phyloP scores from a whole-genome alignment of 2,329 filamentous ascomycete species.

The Arthroderma sp. region DNA sequence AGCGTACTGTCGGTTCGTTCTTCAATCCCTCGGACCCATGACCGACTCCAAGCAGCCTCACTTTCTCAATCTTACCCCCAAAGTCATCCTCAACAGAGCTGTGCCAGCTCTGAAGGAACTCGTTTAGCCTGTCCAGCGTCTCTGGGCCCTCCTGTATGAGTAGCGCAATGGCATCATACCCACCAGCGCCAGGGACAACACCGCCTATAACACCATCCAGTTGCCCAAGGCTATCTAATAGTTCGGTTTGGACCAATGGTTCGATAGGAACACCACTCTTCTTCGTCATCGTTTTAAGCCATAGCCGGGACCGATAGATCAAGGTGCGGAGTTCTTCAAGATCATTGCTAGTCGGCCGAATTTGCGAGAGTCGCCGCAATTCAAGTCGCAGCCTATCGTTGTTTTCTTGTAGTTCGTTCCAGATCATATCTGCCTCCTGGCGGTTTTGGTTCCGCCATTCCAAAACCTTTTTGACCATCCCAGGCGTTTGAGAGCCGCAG shows the following conservation, averaged over 20 bases:
- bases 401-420: slow-evolving; percentile 57
- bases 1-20: slow-evolving; percentile 24
- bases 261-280: slow-evolving; percentile 75
- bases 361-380: slow-evolving; percentile 42
- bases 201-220: slow-evolving; percentile 76
- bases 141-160: slow-evolving; percentile 60
- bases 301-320: slow-evolving; percentile 39
- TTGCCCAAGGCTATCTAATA: slow-evolving; percentile 60
- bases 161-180: slow-evolving; percentile 78
- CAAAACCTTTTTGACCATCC: slow-evolving; percentile 89
- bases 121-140: slow-evolving; percentile 47
- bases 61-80: slow-evolving; percentile 32
- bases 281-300: slow-evolving; percentile 64
- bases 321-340: slow-evolving; percentile 39
- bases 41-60: slow-evolving; percentile 31
- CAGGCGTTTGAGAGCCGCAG: slow-evolving; percentile 81
- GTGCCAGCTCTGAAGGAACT: slow-evolving; percentile 55
- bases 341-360: slow-evolving; percentile 31
- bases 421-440: slow-evolving; percentile 54
- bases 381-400: slow-evolving; percentile 60
- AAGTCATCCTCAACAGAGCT: slow-evolving; percentile 31
- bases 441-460: slow-evolving; percentile 59
- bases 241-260: slow-evolving; percentile 67
- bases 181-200: slow-evolving; percentile 86
- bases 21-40: slow-evolving; percentile 35